Base-by-base conservation (phyloP, 1,284 basidiomycete species). In the Ustilago curta region DNA sequence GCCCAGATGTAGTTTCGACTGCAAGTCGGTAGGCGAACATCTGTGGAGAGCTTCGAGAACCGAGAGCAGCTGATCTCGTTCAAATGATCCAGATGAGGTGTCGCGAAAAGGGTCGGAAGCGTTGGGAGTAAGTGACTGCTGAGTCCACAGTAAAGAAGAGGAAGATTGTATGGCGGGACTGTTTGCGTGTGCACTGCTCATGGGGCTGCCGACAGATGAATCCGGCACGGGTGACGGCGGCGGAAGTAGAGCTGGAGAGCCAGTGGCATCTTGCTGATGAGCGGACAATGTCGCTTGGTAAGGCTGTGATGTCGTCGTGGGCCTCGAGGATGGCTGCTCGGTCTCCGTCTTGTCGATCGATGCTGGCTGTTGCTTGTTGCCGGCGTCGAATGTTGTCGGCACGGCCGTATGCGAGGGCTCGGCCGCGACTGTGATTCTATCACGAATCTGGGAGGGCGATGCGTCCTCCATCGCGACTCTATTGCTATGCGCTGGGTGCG, bases 1-100 rank as follows among this genome's bases (percentile, higher is more conserved):
- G 9, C 63, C 68, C 2, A 81, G 68, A 35, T 74, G 78, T 4
- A 81, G 72, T 53, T 78, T 73, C 37, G 51, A 64, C 29, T 59
- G 58, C 19, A 77, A 35, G 23, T 73, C 70, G 51, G 57, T 23
- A 7, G 66, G 47, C 4, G 68, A 40, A 37, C 74, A 69, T 45
- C 70, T 49, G 18, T 69, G 64, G 0, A 77, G 50, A 6, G 74
- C 70, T 43, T 73, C 71, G 23, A 77, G 59, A 2, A 77, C 66
- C 3, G 74, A 64, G 8, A 77, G 48, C 7, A 77, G 55, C 44
- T 73, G 62, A 18, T 74, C 70, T n/a, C 74, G 65, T 37, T 70
- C 54, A 3, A 59, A 9, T 3, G 61, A 58, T 43, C 55, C 45
- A n/a, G 53, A 40, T 4, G 55, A 56, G 2, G 42, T 37, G 12